Conservation (phyloP, 2,329 filamentous ascomycete genomes). For the Pseudopithomyces maydicus region DNA sequence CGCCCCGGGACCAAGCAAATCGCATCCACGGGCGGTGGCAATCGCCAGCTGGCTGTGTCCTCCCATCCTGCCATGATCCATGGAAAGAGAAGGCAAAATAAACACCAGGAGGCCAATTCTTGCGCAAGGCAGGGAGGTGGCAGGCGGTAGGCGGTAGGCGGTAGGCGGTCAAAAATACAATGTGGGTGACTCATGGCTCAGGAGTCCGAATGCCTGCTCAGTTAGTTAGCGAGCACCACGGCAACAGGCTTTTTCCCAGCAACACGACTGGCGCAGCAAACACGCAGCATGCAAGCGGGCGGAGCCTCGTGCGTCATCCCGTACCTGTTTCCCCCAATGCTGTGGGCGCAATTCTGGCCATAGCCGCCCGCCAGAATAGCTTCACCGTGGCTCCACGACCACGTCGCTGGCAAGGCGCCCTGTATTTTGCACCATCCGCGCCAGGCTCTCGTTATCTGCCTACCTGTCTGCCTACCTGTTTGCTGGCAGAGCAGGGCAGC, state of each 20-base stretch:
- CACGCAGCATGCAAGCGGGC: slow-evolving; percentile 22
- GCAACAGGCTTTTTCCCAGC: slow-evolving; percentile 21
- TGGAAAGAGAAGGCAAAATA: slow-evolving; percentile 15
- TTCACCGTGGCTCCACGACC: slow-evolving; percentile 9
- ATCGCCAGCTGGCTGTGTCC: neutral
- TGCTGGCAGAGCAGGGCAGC: too few relatives aligned
- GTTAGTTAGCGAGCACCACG: slow-evolving; percentile 19
- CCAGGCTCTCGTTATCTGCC: neutral
- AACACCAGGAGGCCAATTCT: slow-evolving; percentile 1
- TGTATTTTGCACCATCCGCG: neutral
- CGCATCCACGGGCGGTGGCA: neutral
- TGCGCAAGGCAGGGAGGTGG: too few relatives aligned
- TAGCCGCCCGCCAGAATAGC: slow-evolving; percentile 16
- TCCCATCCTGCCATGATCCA: neutral
- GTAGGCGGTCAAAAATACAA: too few relatives aligned
- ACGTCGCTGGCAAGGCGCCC: slow-evolving; percentile 1
- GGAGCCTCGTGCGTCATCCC: slow-evolving; percentile 27
- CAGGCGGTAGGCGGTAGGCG: too few relatives aligned
- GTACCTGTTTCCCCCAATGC: slow-evolving; percentile 17
- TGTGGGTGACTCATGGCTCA: slow-evolving; percentile 27
- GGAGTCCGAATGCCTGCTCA: slow-evolving; percentile 14
- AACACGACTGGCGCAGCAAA: slow-evolving; percentile 19
- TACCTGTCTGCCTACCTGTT: neutral
- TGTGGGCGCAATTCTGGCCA: slow-evolving; percentile 17
- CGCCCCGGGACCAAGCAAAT: neutral